Conservation (phyloP, 2,329 filamentous ascomycete species). For the Claviceps cyperi region DNA sequence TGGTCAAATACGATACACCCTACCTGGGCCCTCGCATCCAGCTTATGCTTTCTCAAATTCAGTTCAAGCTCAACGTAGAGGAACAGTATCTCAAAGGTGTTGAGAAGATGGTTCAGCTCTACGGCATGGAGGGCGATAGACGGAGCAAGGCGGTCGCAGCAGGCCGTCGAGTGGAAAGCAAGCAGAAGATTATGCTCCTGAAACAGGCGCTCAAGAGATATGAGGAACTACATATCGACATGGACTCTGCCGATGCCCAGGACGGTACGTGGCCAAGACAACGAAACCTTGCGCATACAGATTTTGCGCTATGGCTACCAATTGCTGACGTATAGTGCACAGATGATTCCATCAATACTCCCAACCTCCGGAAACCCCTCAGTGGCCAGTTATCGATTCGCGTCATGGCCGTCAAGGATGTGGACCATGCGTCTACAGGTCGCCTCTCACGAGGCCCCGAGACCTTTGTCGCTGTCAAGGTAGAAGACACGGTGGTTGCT, state of each 20-base stretch:
- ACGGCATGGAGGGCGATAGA: slow-evolving; percentile 91
- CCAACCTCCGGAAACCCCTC: slow-evolving; percentile 89
- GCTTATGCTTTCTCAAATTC: slow-evolving; percentile 95
- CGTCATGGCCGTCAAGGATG: slow-evolving; percentile 80
- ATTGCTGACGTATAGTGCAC: slow-evolving; percentile 1
- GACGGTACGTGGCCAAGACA: slow-evolving; percentile 51
- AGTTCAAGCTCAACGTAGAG: slow-evolving; percentile 97
- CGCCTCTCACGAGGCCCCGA: slow-evolving; percentile 83
- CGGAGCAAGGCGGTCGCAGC: slow-evolving; percentile 93
- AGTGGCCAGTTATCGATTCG: slow-evolving; percentile 80
- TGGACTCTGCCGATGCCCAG: slow-evolving; percentile 60
- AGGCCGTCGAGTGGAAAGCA: slow-evolving; percentile 79
- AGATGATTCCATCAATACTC: slow-evolving; percentile 95
- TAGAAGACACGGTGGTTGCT: slow-evolving; percentile 84
- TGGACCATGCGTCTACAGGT: slow-evolving; percentile 77
- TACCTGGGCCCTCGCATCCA: slow-evolving; percentile 95
- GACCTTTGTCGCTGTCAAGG: slow-evolving; percentile 91
- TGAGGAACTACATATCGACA: slow-evolving; percentile 90
- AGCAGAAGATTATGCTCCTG: slow-evolving; percentile 90
- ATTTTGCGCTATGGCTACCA: background rate
- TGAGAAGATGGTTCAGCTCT: slow-evolving; percentile 97
- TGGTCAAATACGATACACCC: slow-evolving; percentile 96
- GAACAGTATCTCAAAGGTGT: slow-evolving; percentile 98
- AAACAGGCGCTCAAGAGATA: slow-evolving; percentile 95
- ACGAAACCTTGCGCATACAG: background rate